These are phyloP conservation scores for Melastoma malabathricum DNA, from an alignment of 345 rosid genomes.

Conservation along the genomic window DNA sequence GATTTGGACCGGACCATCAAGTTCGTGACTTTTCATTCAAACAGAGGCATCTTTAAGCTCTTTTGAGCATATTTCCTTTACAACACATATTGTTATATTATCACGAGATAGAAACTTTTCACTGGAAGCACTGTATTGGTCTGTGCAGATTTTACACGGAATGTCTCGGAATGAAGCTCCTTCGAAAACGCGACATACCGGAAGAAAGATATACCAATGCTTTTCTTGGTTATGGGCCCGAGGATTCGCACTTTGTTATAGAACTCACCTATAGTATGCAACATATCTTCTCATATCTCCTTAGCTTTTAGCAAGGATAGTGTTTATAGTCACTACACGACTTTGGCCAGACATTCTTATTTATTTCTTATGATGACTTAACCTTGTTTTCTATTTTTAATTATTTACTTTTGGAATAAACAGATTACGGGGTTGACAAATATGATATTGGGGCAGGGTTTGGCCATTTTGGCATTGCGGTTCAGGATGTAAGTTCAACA, in stretches of 20 bases:
- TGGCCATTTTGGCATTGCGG: conserved; percentile 96
- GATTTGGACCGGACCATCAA: conserved; percentile 89
- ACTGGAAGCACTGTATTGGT: conserved; percentile 5
- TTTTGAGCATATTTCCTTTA: background rate
- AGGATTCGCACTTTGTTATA: conserved; percentile 85
- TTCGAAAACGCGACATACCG: conserved; percentile 92
- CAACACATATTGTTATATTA: background rate
- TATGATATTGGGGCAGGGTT: conserved; percentile 81
- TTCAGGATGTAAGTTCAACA: conserved; percentile 68
- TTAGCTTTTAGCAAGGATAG: background rate
- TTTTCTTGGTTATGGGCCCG: conserved; percentile 97
- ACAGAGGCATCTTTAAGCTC: background rate
- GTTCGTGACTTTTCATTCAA: conserved; percentile 18
- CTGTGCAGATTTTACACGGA: conserved; percentile 75
- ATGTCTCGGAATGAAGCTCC: conserved; percentile 95
- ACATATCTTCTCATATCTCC: background rate
- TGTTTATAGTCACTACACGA: too few species aligned
- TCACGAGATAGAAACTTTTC: background rate
- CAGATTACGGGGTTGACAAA: conserved; percentile 95
- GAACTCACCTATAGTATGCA: conserved; percentile 88
- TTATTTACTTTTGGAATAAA: conserved; percentile 5
- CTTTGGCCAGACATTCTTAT: too few species aligned
- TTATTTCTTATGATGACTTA: too few species aligned
- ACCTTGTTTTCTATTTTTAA: background rate
- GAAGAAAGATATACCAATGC: conserved; percentile 97